Base-by-base conservation (phyloP, 106 monocot genomes). In the Amphibolis antarctica region DNA sequence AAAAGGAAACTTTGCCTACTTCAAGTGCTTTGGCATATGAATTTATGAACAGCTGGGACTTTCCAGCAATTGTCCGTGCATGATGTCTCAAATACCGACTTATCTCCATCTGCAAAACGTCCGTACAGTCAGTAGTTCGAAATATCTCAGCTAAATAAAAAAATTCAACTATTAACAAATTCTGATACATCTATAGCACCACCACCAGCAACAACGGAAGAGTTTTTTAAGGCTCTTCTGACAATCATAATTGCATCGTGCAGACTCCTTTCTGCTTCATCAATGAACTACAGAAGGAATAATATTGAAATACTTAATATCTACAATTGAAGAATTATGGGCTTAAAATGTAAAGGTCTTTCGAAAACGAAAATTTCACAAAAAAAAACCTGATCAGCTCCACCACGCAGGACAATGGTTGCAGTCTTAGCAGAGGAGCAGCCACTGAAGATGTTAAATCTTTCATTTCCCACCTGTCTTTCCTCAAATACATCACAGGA, bases 221-320 rank as follows among this genome's bases (percentile, higher is more conserved):
- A 99, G 70, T 99, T 99, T 68, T 92, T 99, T 44, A 99, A 18
- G 75, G 91, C 91, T 77, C 98, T 88, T 73, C 98, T 91, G 21
- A 99, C 98, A 31, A 99, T 99, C 98, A 99, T 99, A 25, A 99
- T 99, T 20, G 98, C 98, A 85, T 99, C 98, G 75, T 99, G 98
- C 43, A 99, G 65, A 55, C 98, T 99, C 55, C 98, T 74, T 69
- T 99, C 98, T 69, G 98, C 98, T 83, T 99, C 98, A 68, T 99
- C 98, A 77, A 99, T 99, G 71, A 99, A 99, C 98, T 99, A 66
- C 17, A 9, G 20, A 55, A 23, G 36, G 12, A 19, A 42, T 20
- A n/a, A 61, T 15, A 53, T 30, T 0, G 21, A 61, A 20, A 42
- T 43, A 44, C 20, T 12, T 57, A 57, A 57, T 2, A 28, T 0